Evolutionary conservation across 2,329 filamentous ascomycete genomes (phyloP).

Genomic region (Ophiostoma tasmaniense): DNA sequence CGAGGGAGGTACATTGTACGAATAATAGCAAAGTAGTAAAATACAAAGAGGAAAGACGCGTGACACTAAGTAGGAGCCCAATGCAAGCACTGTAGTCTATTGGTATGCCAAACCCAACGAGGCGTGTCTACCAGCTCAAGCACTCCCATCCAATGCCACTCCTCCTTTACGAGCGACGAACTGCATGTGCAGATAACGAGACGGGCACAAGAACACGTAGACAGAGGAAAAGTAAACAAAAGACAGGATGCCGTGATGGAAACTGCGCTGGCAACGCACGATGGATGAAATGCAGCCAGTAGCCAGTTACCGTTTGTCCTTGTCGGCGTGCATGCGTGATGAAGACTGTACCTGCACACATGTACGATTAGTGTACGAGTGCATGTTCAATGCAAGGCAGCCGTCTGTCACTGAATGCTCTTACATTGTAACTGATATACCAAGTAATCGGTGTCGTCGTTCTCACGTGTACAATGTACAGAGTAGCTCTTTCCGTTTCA

Average conservation of each 20-base stretch:
- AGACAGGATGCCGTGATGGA: conserved; percentile 13
- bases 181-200: not conserved
- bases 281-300: conserved; percentile 1
- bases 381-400: not conserved
- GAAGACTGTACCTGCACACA: not conserved
- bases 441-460: not conserved
- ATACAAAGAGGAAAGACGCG: not conserved
- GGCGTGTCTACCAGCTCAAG: not conserved
- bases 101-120: not conserved
- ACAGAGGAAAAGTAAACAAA: not conserved
- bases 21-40: not conserved
- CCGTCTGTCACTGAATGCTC: too few relatives aligned
- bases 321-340: not conserved
- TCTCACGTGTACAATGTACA: not conserved
- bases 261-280: conserved; percentile 15
- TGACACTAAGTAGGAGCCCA: not conserved
- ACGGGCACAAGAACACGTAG: not conserved
- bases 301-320: not conserved
- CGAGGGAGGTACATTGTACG: too few relatives aligned
- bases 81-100: not conserved
- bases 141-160: not conserved
- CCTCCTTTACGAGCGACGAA: not conserved
- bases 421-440: too few relatives aligned
- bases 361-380: not conserved
- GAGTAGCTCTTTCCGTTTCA: not conserved